Evolutionary conservation across 805 yeast genomes (phyloP).

Genomic region (Metschnikowia proteae): DNA sequence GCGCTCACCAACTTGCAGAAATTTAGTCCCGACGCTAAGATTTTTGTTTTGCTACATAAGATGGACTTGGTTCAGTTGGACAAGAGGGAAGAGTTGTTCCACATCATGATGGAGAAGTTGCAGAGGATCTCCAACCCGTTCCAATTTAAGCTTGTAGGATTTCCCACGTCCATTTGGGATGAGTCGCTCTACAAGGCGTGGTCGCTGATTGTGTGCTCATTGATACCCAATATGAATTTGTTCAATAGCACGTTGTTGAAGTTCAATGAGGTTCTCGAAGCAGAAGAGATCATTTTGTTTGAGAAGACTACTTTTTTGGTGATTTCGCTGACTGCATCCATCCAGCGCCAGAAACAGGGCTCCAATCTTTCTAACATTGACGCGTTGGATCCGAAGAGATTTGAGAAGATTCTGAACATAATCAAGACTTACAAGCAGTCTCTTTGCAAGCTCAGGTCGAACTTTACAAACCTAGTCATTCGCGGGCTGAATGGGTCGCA

Average conservation of each 20-base stretch:
- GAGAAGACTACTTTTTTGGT: conserved; percentile 91
- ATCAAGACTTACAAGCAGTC: conserved; percentile 93
- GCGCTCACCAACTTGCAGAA: conserved; percentile 77
- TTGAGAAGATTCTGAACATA: conserved; percentile 89
- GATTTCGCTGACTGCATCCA: conserved; percentile 56
- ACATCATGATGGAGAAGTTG: conserved; percentile 77
- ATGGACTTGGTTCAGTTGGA: conserved; percentile 93
- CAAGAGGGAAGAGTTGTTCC: conserved; percentile 78
- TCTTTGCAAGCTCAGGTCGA: conserved; percentile 80
- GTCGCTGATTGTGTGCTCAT: conserved; percentile 92
- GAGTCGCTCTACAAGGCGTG: conserved; percentile 94
- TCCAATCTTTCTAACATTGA: conserved; percentile 10
- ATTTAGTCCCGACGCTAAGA: conserved; percentile 85
- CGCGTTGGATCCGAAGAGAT: conserved; percentile 79
- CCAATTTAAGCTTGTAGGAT: conserved; percentile 69
- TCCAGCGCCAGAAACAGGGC: conserved; percentile 22
- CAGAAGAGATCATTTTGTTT: conserved; percentile 86
- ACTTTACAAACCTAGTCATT: conserved; percentile 71
- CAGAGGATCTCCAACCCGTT: conserved; percentile 67
- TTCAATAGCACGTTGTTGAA: conserved; percentile 73
- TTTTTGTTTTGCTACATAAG: conserved; percentile 87
- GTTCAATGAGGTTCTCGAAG: conserved; percentile 70
- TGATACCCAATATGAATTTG: conserved; percentile 84
- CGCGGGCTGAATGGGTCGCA: conserved; percentile 51
- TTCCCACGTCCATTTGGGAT: conserved; percentile 97